phyloP scores from a whole-genome alignment of 1,284 basidiomycete species.

The Cryptococcus jaspeensis region DNA sequence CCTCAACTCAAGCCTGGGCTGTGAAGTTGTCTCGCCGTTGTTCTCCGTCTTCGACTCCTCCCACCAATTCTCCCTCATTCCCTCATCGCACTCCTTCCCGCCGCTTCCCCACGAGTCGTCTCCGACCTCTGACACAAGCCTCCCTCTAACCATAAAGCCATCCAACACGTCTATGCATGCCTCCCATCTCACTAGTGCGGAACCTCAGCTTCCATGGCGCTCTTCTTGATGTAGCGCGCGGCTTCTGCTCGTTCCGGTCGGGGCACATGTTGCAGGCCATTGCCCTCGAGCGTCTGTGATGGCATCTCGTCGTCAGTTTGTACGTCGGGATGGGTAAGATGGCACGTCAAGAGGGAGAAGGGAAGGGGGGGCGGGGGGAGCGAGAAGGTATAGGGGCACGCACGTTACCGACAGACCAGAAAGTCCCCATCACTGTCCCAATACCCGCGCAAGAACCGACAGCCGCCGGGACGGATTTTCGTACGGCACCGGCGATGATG shows the following conservation, averaged over 20 bases:
- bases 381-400: constrained; percentile 14
- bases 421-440: constrained; percentile 76
- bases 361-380: neutral
- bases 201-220: too few relatives aligned
- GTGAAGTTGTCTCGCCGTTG: too few relatives aligned
- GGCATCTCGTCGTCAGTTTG: neutral
- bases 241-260: too few relatives aligned
- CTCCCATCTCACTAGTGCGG: too few relatives aligned
- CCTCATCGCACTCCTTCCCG: too few relatives aligned
- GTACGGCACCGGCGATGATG: constrained; percentile 81
- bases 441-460: constrained; percentile 76
- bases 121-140: too few relatives aligned
- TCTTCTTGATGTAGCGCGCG: too few relatives aligned
- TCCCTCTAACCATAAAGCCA: neutral
- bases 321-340: neutral
- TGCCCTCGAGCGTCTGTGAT: neutral
- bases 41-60: too few relatives aligned
- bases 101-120: too few relatives aligned
- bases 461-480: constrained; percentile 79
- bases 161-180: neutral
- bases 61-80: too few relatives aligned
- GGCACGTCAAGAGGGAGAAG: neutral
- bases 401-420: constrained; percentile 71
- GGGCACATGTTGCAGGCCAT: neutral
- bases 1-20: too few relatives aligned